Evolutionary conservation across 306 rosid genomes (phyloP).

Genomic region (Acmispon strigosus): DNA sequence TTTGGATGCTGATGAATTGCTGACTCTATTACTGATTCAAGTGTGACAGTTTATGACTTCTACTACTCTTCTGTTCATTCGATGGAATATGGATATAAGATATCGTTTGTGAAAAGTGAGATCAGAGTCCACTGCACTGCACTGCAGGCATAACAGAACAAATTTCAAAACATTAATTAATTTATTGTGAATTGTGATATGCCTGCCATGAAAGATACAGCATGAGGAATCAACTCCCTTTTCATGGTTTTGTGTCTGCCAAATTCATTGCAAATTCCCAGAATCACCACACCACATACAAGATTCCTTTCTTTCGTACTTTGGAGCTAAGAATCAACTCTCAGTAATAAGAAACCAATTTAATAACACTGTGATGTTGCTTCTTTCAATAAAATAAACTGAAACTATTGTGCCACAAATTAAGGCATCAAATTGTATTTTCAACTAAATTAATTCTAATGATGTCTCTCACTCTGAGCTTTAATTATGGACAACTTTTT

Average conservation of each 20-base stretch:
- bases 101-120: conserved; percentile 22
- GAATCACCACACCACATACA: background rate
- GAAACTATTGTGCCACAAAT: background rate
- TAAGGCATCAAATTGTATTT: background rate
- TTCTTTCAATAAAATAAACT: background rate
- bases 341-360: conserved; percentile 16
- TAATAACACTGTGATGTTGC: background rate
- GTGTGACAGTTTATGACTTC: conserved; percentile 16
- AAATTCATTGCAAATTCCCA: conserved; percentile 27
- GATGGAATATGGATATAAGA: conserved; percentile 26
- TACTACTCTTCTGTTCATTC: background rate
- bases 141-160: background rate
- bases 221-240: conserved; percentile 21
- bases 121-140: background rate
- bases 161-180: conserved; percentile 1
- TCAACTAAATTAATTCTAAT: background rate
- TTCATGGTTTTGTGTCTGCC: conserved; percentile 27
- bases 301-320: conserved; percentile 27
- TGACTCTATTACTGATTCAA: background rate
- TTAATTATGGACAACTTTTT: too few species aligned
- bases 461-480: too few species aligned
- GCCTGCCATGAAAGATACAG: conserved; percentile 27
- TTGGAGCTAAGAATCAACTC: background rate
- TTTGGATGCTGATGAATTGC: background rate
- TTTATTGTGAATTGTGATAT: conserved; percentile 14